phyloP scores from a whole-genome alignment of 305 asterid genomes.

The Fraxinus greggii region DNA sequence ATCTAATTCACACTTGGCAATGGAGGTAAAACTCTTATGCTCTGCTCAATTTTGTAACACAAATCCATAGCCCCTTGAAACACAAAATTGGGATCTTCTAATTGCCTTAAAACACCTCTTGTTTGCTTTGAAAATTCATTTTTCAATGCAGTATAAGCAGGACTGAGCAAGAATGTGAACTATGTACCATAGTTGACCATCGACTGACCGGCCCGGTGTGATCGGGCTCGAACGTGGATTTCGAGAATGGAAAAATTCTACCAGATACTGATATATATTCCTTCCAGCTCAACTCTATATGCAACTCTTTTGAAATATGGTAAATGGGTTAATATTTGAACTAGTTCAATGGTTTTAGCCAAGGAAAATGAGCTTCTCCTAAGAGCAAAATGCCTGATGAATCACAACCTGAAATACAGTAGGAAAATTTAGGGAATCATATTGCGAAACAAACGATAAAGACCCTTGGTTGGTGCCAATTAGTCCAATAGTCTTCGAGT shows the following conservation, averaged over 20 bases:
- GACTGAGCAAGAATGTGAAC: constrained; percentile 72
- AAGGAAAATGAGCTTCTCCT: constrained; percentile 52
- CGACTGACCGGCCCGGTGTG: constrained; percentile 93
- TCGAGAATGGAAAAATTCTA: constrained; percentile 50
- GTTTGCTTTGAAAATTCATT: constrained; percentile 64
- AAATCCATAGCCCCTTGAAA: constrained; percentile 83
- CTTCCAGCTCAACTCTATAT: constrained; percentile 70
- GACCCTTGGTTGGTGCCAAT: constrained; percentile 79
- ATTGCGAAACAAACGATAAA: constrained; percentile 66
- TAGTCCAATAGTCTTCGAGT: constrained; percentile 52
- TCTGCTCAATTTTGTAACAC: constrained; percentile 51
- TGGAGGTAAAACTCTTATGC: constrained; percentile 32
- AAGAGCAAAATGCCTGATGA: constrained; percentile 58
- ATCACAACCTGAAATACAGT: constrained; percentile 71
- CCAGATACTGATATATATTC: constrained; percentile 56
- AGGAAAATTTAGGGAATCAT: constrained; percentile 59
- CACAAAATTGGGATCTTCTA: constrained; percentile 57
- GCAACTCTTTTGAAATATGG: constrained; percentile 75
- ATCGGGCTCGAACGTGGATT: constrained; percentile 53
- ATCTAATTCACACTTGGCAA: constrained; percentile 59
- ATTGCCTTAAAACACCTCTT: constrained; percentile 31
- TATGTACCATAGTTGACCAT: constrained; percentile 88
- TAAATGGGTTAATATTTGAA: constrained; percentile 50
- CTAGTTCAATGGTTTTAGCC: constrained; percentile 56
- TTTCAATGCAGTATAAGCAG: constrained; percentile 56